Conservation (phyloP, 176 grass and related monocot species). For the Aechmea fasciata region DNA sequence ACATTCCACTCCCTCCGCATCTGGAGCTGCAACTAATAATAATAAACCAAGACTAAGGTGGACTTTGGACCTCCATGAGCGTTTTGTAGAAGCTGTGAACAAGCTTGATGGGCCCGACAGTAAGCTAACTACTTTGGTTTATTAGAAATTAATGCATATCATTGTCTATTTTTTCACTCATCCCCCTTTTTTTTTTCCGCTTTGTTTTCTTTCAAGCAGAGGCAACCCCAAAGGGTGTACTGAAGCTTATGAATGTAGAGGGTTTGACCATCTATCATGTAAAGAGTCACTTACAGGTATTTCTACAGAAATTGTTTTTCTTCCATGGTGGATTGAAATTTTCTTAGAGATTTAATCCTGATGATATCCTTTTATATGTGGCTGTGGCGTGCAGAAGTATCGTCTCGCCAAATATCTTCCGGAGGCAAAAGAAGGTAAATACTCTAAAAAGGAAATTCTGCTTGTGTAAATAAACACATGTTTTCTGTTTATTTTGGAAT, state of each 20-base stretch:
- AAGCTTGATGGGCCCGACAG: slow-evolving; percentile 75
- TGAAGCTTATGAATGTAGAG: slow-evolving; percentile 85
- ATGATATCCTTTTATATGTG: slow-evolving; percentile 3
- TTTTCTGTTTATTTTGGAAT: not conserved
- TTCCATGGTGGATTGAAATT: not conserved
- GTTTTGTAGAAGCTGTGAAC: slow-evolving; percentile 67
- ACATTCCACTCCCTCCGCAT: slow-evolving; percentile 35
- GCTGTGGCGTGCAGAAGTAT: slow-evolving; percentile 51
- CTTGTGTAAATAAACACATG: not conserved
- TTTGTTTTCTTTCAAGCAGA: slow-evolving; percentile 30
- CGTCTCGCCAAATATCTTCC: slow-evolving; percentile 54
- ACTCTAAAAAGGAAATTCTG: not conserved
- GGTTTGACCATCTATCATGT: slow-evolving; percentile 84
- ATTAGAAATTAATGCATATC: not conserved
- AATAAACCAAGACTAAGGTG: slow-evolving; percentile 72
- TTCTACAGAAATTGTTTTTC: not conserved
- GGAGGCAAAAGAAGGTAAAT: slow-evolving; percentile 70
- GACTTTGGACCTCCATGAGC: slow-evolving; percentile 70
- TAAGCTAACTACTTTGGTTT: slow-evolving; percentile 25
- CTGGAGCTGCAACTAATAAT: slow-evolving; percentile 21
- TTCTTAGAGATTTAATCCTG: not conserved
- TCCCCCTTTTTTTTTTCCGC: not conserved
- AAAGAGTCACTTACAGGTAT: slow-evolving; percentile 97
- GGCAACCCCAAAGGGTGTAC: slow-evolving; percentile 79
- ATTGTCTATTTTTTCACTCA: too few relatives aligned